phyloP scores from a whole-genome alignment of 768 basidiomycete genomes.

The Clitopilus hobsonii region DNA sequence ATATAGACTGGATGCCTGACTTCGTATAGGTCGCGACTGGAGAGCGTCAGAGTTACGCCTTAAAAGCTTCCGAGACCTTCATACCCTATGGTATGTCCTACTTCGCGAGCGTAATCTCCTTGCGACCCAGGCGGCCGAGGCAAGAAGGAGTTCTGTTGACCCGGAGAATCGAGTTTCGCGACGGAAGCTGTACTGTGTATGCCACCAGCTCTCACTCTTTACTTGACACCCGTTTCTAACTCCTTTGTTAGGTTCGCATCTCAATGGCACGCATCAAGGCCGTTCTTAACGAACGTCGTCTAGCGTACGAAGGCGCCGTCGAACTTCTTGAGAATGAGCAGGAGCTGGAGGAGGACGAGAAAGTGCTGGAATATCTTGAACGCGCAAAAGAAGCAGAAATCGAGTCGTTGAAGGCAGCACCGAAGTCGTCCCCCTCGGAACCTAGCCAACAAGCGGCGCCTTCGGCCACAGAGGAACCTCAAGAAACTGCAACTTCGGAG shows the following conservation, averaged over 20 bases:
- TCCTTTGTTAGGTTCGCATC: slow-evolving; percentile 44
- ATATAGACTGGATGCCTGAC: background rate
- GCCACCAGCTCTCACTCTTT: background rate
- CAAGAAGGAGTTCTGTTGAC: slow-evolving; percentile 51
- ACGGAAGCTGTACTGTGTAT: background rate
- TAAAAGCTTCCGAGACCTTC: slow-evolving; percentile 91
- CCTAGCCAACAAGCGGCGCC: background rate
- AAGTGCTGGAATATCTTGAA: slow-evolving; percentile 22
- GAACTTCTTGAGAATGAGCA: slow-evolving; percentile 32
- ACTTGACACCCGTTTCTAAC: slow-evolving; percentile 47
- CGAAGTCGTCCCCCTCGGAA: background rate
- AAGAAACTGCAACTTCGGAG: background rate
- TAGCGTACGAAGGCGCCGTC: slow-evolving; percentile 74
- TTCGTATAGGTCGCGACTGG: slow-evolving; percentile 76
- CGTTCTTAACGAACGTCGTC: slow-evolving; percentile 84
- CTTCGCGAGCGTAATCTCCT: slow-evolving; percentile 87
- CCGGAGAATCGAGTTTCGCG: background rate
- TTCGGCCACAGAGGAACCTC: no score
- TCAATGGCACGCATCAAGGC: slow-evolving; percentile 96
- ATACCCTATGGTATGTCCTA: slow-evolving; percentile 92
- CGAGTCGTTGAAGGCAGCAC: background rate
- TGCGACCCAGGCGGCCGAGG: slow-evolving; percentile 81
- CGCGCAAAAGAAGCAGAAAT: slow-evolving; percentile 16
- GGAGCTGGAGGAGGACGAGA: slow-evolving; percentile 21
- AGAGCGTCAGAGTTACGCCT: slow-evolving; percentile 77